Evolutionary conservation across 352 stramenopile species (phyloP).

Genomic region (Globisporangium sylvaticum): DNA sequence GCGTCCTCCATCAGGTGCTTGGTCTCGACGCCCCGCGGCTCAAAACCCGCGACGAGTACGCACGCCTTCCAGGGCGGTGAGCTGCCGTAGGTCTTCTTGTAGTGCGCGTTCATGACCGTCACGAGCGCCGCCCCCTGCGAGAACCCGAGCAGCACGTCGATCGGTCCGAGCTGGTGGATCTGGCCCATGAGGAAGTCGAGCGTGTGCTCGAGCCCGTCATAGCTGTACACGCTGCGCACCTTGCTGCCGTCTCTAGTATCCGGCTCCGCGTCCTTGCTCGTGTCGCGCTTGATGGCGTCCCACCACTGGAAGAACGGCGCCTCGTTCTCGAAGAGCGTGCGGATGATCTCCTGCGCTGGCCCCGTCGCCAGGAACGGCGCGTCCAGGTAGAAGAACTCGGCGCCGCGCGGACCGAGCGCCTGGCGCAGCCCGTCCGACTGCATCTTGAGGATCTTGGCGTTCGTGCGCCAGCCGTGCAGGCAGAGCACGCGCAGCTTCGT

Average conservation of each 20-base stretch:
- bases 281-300: slow-evolving; percentile 46
- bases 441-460: slow-evolving; percentile 47
- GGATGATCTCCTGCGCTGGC: slow-evolving; percentile 54
- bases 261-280: slow-evolving; percentile 6
- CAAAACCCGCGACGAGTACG: slow-evolving; percentile 62
- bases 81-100: slow-evolving; percentile 30
- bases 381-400: slow-evolving; percentile 67
- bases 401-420: slow-evolving; percentile 29
- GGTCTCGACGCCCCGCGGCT: slow-evolving; percentile 42
- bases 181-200: slow-evolving; percentile 50
- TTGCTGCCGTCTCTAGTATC: slow-evolving; percentile 11
- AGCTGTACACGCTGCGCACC: slow-evolving; percentile 29
- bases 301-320: slow-evolving; percentile 80
- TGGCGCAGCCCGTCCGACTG: slow-evolving; percentile 57
- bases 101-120: slow-evolving; percentile 68
- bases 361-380: slow-evolving; percentile 56
- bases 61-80: slow-evolving; percentile 60
- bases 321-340: slow-evolving; percentile 47
- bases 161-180: slow-evolving; percentile 39
- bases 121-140: slow-evolving; percentile 59
- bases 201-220: slow-evolving; percentile 63
- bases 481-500: slow-evolving; percentile 67
- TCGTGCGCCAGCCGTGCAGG: slow-evolving; percentile 79
- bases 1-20: slow-evolving; percentile 45
- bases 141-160: slow-evolving; percentile 74